Percentiles rank a stretch among this genome's conserved stretches.
Evolutionary conservation across 225 moss, liverwort and hornwort genomes (phyloP).

Genomic region (Asterella californica): DNA sequence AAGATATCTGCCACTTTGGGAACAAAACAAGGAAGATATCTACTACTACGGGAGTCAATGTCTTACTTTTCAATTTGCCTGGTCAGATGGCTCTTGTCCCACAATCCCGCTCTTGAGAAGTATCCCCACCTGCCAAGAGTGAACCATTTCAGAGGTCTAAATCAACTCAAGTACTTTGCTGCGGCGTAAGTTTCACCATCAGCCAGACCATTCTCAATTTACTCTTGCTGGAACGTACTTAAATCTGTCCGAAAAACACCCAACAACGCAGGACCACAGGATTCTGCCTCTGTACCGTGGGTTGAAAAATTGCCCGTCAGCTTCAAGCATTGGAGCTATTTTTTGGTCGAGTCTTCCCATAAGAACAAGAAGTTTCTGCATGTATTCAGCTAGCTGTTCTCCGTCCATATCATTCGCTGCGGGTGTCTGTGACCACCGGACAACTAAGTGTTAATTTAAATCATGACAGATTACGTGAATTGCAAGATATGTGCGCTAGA

Average conservation of each 20-base stretch:
- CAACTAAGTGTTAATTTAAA: background rate
- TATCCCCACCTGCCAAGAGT: constrained; percentile 73
- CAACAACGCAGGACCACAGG: background rate
- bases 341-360: constrained; percentile 87
- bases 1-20: background rate
- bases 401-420: constrained; percentile 59
- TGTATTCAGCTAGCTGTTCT: constrained; percentile 62
- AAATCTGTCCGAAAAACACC: background rate
- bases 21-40: background rate
- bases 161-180: background rate
- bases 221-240: background rate
- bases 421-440: constrained; percentile 45
- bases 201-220: background rate
- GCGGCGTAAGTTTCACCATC: background rate
- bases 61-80: constrained; percentile 91
- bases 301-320: constrained; percentile 81
- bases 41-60: background rate
- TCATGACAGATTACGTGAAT: background rate
- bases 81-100: constrained; percentile 89
- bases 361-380: constrained; percentile 76
- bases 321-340: constrained; percentile 89
- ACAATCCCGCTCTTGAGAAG: constrained; percentile 83
- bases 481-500: background rate
- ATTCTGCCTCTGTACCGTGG: constrained; percentile 42
- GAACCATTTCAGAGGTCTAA: background rate